These are phyloP conservation scores for Remersonia thermophila DNA, from an alignment of 2,329 filamentous ascomycete genomes.

Conservation along the genomic window DNA sequence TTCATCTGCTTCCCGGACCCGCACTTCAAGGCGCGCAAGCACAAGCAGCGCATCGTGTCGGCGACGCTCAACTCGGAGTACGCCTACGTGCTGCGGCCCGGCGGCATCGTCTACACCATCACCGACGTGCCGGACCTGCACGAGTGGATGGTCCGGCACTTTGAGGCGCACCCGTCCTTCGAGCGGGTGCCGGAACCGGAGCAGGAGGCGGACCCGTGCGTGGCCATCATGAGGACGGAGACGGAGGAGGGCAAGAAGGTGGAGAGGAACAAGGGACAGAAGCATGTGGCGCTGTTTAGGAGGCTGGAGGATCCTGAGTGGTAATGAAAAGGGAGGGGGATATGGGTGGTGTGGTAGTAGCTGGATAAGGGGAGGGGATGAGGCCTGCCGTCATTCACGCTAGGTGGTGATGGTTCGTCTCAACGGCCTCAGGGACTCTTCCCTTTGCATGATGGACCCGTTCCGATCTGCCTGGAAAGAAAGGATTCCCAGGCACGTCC, in stretches of 20 bases:
- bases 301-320: conserved; percentile 57
- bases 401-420: too few species aligned
- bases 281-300: conserved; percentile 82
- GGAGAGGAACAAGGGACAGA: conserved; percentile 73
- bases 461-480: too few species aligned
- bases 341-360: too few species aligned
- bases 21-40: conserved; percentile 94
- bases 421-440: too few species aligned
- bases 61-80: conserved; percentile 85
- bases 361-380: too few species aligned
- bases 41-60: conserved; percentile 91
- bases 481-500: too few species aligned
- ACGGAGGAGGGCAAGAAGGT: conserved; percentile 99
- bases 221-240: conserved; percentile 62
- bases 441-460: too few species aligned
- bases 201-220: conserved; percentile 56
- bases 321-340: conserved; percentile 3
- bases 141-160: conserved; percentile 82
- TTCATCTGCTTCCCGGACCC: conserved; percentile 98
- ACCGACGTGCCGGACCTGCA: conserved; percentile 94
- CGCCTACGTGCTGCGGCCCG: conserved; percentile 71
- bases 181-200: conserved; percentile 60
- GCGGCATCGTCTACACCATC: conserved; percentile 87
- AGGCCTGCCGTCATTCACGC: too few species aligned
- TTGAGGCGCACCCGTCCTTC: conserved; percentile 67